Conservation (phyloP, 306 rosid species). For the Lupinus albus region DNA sequence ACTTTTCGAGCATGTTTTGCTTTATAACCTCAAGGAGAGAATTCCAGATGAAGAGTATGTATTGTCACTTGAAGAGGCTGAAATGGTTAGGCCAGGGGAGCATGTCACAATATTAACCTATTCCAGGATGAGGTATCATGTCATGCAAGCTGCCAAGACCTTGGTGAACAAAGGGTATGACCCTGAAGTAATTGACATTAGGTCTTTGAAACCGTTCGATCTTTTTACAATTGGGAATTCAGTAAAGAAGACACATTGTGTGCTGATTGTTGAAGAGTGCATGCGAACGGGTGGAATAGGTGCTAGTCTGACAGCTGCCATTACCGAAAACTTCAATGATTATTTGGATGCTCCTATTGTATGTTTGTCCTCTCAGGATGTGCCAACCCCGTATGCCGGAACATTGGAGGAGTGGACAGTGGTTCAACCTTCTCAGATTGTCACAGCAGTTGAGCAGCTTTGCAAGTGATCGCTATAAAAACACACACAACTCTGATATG, state of each 20-base stretch:
- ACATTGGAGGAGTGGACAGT: slow-evolving; percentile 93
- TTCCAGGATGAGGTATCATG: slow-evolving; percentile 97
- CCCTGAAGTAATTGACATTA: slow-evolving; percentile 92
- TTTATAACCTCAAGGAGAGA: slow-evolving; percentile 88
- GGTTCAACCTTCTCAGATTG: slow-evolving; percentile 94
- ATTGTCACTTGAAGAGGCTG: slow-evolving; percentile 86
- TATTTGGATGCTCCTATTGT: slow-evolving; percentile 90
- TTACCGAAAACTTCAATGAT: slow-evolving; percentile 82
- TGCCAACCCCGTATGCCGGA: slow-evolving; percentile 94
- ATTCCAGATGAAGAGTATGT: slow-evolving; percentile 97
- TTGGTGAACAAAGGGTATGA: slow-evolving; percentile 93
- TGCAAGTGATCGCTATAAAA: slow-evolving; percentile 57
- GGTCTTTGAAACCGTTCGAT: slow-evolving; percentile 93
- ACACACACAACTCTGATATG: slow-evolving; percentile 8
- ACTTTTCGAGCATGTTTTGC: slow-evolving; percentile 93
- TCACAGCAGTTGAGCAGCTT: slow-evolving; percentile 89
- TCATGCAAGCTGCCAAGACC: slow-evolving; percentile 98
- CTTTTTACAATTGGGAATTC: slow-evolving; percentile 87
- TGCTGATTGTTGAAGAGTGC: slow-evolving; percentile 91
- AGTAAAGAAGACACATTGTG: slow-evolving; percentile 88
- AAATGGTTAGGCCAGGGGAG: slow-evolving; percentile 98
- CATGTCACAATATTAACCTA: slow-evolving; percentile 85
- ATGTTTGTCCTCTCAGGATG: slow-evolving; percentile 93
- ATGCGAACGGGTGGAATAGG: slow-evolving; percentile 97
- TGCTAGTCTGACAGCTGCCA: slow-evolving; percentile 89